Base-by-base conservation (phyloP, 2,329 filamentous ascomycete species). In the Neopestalotiopsis rosae region DNA sequence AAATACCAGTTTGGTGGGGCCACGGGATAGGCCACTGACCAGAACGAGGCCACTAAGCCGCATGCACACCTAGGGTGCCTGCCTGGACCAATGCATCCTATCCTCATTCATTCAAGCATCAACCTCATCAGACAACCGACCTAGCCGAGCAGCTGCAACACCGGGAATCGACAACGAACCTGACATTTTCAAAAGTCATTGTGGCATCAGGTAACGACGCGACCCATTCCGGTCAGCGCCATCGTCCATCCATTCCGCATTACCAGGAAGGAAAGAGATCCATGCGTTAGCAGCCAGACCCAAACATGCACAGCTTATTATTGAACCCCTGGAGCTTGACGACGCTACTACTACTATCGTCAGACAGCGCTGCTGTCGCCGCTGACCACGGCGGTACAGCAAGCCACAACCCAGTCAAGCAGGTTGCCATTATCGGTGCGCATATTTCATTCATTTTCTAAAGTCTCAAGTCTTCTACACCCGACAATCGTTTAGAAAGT, bases 391-490 rank as follows among this genome's bases (percentile, higher is more conserved):
- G 28, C 30, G 45, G 7, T 52, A 9, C 42, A 14, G 12, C 30
- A 34, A 56, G 28, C 56, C 52, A 56, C 34, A 52, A 42, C 20
- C 32, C 68, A 14, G 70, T 71, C 32, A 71, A 70, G 67, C 70
- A 71, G 61, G 68, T 71, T 12, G 70, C 70, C 9, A 79, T 91
- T 59, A 89, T 91, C 71, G 87, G 89, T 70, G 80, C 76, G 71
- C 80, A 32, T 59, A 59, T 20, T 52, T 52, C 10, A 9, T 32
- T 42, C 28, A 30, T 59, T 10, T 57, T 10, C 4, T 58, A 28
- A 28, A 28, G 24, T 28, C 24, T 28, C 56, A 58, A 2, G 28
- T 58, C 12, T 12, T 32, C 13, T 20, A 17, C 20, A 17, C 56
- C 56, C 56, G 59, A 62, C 32, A 34, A 38, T 38, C 14, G 24